Conservation (phyloP, 306 rosid species). For the Cucurbita ficifolia region DNA sequence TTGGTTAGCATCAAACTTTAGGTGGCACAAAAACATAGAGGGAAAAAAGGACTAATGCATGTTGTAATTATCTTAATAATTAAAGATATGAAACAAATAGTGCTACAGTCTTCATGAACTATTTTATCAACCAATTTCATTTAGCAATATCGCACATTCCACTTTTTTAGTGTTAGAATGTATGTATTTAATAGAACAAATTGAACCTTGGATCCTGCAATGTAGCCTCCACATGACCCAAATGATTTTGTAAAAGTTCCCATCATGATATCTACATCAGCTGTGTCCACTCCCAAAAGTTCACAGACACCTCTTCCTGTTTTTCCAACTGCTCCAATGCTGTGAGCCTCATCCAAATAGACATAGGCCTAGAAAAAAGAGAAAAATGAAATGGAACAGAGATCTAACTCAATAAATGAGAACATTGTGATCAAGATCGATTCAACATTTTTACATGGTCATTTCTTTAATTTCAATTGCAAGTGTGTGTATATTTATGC, state of each 20-base stretch:
- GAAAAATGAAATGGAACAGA: background rate
- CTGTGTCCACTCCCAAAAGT: constrained; percentile 75
- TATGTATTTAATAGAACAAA: background rate
- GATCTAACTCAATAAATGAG: background rate
- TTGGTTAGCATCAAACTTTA: background rate
- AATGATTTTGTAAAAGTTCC: constrained; percentile 93
- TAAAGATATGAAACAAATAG: background rate
- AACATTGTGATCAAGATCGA: background rate
- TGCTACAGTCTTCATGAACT: background rate
- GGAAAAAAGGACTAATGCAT: background rate
- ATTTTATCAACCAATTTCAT: background rate
- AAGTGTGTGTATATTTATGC: background rate
- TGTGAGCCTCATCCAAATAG: constrained; percentile 91
- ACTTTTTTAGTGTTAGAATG: background rate
- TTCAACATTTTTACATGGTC: background rate
- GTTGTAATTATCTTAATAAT: background rate
- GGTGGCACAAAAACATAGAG: background rate
- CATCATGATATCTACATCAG: constrained; percentile 87
- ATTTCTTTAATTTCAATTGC: background rate
- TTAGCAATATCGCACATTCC: background rate
- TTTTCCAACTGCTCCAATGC: constrained; percentile 92
- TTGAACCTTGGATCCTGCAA: constrained; percentile 78
- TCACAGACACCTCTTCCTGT: constrained; percentile 64
- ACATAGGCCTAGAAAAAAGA: constrained; percentile 37
- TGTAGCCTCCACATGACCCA: constrained; percentile 91